These are phyloP conservation scores for Eragrostis curvula DNA, from an alignment of 176 grass and related monocot genomes.

Conservation along the genomic window DNA sequence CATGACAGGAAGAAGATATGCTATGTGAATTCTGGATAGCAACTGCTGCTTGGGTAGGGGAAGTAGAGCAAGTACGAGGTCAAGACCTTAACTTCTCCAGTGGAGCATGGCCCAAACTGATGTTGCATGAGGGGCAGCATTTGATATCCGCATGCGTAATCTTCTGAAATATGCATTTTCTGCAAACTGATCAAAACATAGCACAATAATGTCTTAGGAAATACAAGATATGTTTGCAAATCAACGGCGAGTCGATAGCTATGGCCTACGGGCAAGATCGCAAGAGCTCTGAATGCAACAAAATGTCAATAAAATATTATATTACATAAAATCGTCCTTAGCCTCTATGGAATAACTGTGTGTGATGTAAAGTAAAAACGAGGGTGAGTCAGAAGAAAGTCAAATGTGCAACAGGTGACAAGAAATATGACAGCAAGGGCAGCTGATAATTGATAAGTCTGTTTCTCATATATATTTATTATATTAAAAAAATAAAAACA, in stretches of 20 bases:
- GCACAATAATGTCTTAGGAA: too few relatives aligned
- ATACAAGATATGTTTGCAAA: conserved; percentile 8
- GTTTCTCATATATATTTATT: too few relatives aligned
- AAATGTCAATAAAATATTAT: neutral
- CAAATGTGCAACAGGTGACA: too few relatives aligned
- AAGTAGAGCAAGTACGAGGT: too few relatives aligned
- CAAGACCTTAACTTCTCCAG: conserved; percentile 55
- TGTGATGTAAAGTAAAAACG: too few relatives aligned
- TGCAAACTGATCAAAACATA: conserved; percentile 42
- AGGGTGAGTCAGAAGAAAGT: too few relatives aligned
- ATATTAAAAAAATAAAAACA: too few relatives aligned
- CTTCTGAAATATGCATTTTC: conserved; percentile 50
- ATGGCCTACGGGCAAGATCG: too few relatives aligned
- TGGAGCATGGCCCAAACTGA: conserved; percentile 38
- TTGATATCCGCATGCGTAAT: conserved; percentile 40
- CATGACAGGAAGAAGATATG: neutral
- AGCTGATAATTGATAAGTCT: too few relatives aligned
- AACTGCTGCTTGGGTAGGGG: neutral
- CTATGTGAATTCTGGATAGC: neutral
- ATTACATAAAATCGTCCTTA: neutral
- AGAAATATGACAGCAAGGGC: too few relatives aligned
- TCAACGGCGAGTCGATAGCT: too few relatives aligned
- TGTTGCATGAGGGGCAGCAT: conserved; percentile 47
- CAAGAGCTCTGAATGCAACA: neutral
- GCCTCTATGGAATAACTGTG: too few relatives aligned